These are phyloP conservation scores for Rhodotorula toruloides DNA, from an alignment of 768 basidiomycete species.

Conservation along the genomic window DNA sequence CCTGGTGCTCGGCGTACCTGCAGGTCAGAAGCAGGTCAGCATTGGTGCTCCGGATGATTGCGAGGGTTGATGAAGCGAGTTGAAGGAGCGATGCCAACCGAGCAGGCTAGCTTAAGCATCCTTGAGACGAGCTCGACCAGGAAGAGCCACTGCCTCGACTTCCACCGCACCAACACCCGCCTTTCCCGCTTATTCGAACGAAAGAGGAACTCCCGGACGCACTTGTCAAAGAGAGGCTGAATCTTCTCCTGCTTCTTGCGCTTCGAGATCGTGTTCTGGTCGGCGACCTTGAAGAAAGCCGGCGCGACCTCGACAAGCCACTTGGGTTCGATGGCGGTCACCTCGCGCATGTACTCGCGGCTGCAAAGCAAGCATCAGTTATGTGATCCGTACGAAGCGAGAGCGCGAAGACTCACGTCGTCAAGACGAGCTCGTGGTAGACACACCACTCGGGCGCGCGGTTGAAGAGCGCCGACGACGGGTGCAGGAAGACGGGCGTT, in stretches of 20 bases:
- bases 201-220: constrained; percentile 47
- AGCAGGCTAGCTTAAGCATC: too few relatives aligned
- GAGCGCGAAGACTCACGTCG: constrained; percentile 52
- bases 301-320: constrained; percentile 93
- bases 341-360: constrained; percentile 48
- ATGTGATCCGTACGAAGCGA: constrained; percentile 7
- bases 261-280: constrained; percentile 95
- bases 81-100: too few relatives aligned
- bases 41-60: too few relatives aligned
- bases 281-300: constrained; percentile 97
- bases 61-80: too few relatives aligned
- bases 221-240: constrained; percentile 87
- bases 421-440: constrained; percentile 92
- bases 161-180: neutral
- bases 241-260: constrained; percentile 95
- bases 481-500: constrained; percentile 98
- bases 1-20: too few relatives aligned
- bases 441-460: constrained; percentile 92
- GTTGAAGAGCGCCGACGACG: constrained; percentile 86
- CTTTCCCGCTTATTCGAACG: too few relatives aligned
- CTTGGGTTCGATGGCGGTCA: constrained; percentile 93
- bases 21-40: too few relatives aligned
- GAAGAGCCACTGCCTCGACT: neutral
- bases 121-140: neutral
- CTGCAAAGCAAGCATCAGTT: constrained; percentile 14